A percentile compares a stretch with the other conserved stretches of the same genome.
phyloP scores from a whole-genome alignment of 768 basidiomycete genomes.

The Boletellus ananiceps region DNA sequence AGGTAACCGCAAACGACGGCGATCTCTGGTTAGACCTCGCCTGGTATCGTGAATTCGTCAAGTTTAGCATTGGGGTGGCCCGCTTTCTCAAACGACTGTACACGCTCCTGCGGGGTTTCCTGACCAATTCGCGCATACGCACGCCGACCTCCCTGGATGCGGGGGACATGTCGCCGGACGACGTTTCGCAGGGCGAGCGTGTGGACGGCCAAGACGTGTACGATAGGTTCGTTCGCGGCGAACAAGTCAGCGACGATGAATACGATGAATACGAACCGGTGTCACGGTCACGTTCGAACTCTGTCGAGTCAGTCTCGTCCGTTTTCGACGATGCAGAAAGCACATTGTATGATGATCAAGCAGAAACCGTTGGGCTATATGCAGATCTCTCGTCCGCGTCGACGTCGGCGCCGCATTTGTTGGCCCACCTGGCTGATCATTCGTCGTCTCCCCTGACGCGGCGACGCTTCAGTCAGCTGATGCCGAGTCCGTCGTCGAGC shows the following conservation, averaged over 20 bases:
- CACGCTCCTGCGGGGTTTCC: conserved; percentile 13
- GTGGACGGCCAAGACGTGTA: conserved; percentile 42
- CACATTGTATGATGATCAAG: conserved; percentile 25
- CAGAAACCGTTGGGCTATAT: conserved; percentile 48
- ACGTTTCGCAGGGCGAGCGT: conserved; percentile 7
- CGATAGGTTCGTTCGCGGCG: conserved; percentile 56
- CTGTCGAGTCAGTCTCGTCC: conserved; percentile 21
- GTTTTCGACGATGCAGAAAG: conserved; percentile 29
- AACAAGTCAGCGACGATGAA: conserved; percentile 48
- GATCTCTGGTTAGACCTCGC: conserved; percentile 38
- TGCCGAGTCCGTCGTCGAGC: conserved; percentile 19
- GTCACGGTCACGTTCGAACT: conserved; percentile 20
- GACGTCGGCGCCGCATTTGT: conserved; percentile 40
- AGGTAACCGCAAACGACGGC: conserved; percentile 30
- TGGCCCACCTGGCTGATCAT: conserved; percentile 50
- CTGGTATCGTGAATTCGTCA: conserved; percentile 38
- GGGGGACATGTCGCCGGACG: conserved; percentile 8
- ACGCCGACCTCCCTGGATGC: not conserved
- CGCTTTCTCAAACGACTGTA: conserved; percentile 25
- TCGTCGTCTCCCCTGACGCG: conserved; percentile 47
- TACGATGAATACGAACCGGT: conserved; percentile 35
- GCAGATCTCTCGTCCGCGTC: conserved; percentile 46
- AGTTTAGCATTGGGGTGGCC: conserved; percentile 30
- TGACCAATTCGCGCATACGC: conserved; percentile 13
- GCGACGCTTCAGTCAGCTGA: conserved; percentile 40